Percentiles rank a stretch among this genome's conserved stretches.
These are phyloP conservation scores for Phlegmacium glaucopus DNA, from an alignment of 768 basidiomycete species.

Conservation along the genomic window DNA sequence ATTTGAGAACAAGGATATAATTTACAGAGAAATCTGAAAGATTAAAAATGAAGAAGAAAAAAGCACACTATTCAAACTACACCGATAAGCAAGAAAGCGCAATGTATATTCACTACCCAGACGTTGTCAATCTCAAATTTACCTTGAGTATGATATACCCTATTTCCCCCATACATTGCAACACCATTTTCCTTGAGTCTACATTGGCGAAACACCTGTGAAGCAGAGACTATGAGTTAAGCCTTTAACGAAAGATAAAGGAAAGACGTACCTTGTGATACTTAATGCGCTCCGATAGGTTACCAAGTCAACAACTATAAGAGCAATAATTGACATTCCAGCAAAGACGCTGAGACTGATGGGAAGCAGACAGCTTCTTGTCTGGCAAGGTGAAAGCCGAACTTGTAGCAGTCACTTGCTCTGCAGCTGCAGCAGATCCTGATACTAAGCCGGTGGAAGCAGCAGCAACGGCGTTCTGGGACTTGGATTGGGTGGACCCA, in stretches of 20 bases:
- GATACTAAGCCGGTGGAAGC: slow-evolving; percentile 15
- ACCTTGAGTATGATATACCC: slow-evolving; percentile 30
- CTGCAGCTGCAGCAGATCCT: slow-evolving; percentile 29
- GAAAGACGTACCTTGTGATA: slow-evolving; percentile 70
- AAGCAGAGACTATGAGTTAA: slow-evolving; percentile 5
- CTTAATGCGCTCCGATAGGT: slow-evolving; percentile 85
- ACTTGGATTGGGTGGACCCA: not conserved
- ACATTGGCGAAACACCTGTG: slow-evolving; percentile 69
- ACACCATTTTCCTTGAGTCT: slow-evolving; percentile 65
- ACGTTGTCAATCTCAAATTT: too few relatives aligned
- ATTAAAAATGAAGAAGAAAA: too few relatives aligned
- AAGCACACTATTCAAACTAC: too few relatives aligned
- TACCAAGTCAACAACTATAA: slow-evolving; percentile 79
- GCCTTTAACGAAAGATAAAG: not conserved
- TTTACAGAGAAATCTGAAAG: too few relatives aligned
- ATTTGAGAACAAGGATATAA: too few relatives aligned
- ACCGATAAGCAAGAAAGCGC: not conserved
- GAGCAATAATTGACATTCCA: slow-evolving; percentile 79
- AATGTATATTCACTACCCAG: not conserved
- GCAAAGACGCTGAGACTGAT: slow-evolving; percentile 84
- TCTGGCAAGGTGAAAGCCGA: slow-evolving; percentile 62
- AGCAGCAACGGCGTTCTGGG: too few relatives aligned
- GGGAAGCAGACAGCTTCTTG: too few relatives aligned
- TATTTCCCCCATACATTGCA: slow-evolving; percentile 52
- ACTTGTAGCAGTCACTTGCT: slow-evolving; percentile 30